Evolutionary conservation across 1,284 basidiomycete genomes (phyloP), one percentile per base, ranked within the genome.

Genomic region (Ganoderma boninense): DNA sequence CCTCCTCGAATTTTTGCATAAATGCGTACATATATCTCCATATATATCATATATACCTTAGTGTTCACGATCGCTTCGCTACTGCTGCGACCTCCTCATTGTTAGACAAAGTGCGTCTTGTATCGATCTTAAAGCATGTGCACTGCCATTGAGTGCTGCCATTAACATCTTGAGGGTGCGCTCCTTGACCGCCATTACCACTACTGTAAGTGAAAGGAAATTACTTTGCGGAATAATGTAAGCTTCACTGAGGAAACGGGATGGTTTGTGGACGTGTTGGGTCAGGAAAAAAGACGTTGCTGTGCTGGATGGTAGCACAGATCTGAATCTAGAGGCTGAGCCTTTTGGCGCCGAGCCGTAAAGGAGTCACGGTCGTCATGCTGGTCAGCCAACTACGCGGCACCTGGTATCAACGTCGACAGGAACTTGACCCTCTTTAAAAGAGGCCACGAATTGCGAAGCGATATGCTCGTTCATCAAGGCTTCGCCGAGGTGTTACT

Each of bases 41-140:
- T n/a, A 52, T 49, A 49, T 23, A 32, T 35, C 54, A 23, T 57
- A 57, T 57, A 57, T 57, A 57, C 54, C 54, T 57, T 35, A 57
- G 26, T 57, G 54, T 57, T 29, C 29, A 20, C 16, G 54, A 35
- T 29, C 6, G 54, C 29, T 35, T 16, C 16, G 54, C 29, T 35
- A 16, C 2, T 29, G 18, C 16, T 7, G 23, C 16, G 32, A 5
- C 14, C 18, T 32, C 18, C 7, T 57, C 23, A 14, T 54, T 29
- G 52, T 29, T 29, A 35, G 1, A 16, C 54, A 0, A 57, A 26
- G 29, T 35, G 54, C 20, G 29, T 57, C 54, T 26, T 52, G 49
- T 26, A 52, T 14, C 23, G 23, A 26, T 52, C 23, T 52, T 23
- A 49, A 10, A 11, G 46, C 46, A 23, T 43, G 14, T 18, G 43